Percentiles rank a stretch among this genome's conserved stretches.
Evolutionary conservation across 305 asterid species (phyloP).

Genomic region (Fraxinus paxiana): DNA sequence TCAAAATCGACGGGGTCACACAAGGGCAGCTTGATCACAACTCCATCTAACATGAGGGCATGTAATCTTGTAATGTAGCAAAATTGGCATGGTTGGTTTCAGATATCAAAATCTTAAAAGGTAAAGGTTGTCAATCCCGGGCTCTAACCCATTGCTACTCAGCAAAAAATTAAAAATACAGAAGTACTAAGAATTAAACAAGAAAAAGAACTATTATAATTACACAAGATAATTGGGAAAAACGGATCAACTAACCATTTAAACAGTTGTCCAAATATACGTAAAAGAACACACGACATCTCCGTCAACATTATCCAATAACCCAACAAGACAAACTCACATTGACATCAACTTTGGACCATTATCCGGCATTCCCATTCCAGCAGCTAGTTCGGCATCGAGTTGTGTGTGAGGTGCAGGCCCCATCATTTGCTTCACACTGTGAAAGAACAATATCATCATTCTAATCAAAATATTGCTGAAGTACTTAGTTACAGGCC

Average conservation of each 20-base stretch:
- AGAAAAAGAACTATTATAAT: not conserved
- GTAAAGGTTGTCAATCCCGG: not conserved
- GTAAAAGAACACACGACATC: not conserved
- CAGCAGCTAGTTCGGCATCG: constrained; percentile 86
- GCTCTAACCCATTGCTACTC: not conserved
- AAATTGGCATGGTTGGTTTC: not conserved
- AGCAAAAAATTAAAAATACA: not conserved
- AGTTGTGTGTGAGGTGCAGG: constrained; percentile 85
- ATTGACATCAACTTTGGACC: constrained; percentile 79
- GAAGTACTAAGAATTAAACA: not conserved
- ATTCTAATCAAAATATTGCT: not conserved
- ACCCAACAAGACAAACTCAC: constrained; percentile 31
- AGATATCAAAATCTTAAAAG: not conserved
- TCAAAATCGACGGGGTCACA: not conserved
- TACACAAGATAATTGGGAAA: not conserved
- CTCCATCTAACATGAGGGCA: not conserved
- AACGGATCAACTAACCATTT: not conserved
- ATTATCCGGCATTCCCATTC: constrained; percentile 92
- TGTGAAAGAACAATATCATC: constrained; percentile 28
- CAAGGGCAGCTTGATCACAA: not conserved
- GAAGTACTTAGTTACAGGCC: not conserved
- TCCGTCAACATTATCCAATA: not conserved
- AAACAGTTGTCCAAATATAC: not conserved
- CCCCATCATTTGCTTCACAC: constrained; percentile 69
- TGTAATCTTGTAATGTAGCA: not conserved